phyloP scores from a whole-genome alignment of 306 rosid species.

The Begonia loranthoides region DNA sequence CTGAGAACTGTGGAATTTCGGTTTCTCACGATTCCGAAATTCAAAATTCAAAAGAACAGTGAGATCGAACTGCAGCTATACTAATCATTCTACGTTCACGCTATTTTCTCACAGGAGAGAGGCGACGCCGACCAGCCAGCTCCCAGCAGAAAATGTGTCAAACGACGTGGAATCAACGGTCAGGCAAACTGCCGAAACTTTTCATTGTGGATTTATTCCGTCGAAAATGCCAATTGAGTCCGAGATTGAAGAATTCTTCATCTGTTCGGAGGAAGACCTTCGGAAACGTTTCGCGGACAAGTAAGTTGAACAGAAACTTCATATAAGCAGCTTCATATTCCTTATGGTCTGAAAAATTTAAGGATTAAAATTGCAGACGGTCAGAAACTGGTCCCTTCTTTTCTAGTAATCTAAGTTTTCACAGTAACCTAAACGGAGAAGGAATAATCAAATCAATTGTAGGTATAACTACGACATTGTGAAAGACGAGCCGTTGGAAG shows the following conservation, averaged over 20 bases:
- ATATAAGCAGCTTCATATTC: no score
- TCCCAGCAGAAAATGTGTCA: constrained; percentile 24
- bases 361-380: no score
- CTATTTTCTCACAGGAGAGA: constrained; percentile 36
- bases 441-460: constrained; percentile 9
- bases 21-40: constrained; percentile 6
- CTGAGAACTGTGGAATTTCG: constrained; percentile 2
- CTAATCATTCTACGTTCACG: background rate
- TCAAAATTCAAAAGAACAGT: constrained; percentile 20
- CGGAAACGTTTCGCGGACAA: constrained; percentile 39
- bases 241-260: constrained; percentile 76
- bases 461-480: constrained; percentile 76
- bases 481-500: constrained; percentile 74
- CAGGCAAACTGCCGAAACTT: constrained; percentile 21
- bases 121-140: constrained; percentile 27
- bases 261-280: constrained; percentile 45
- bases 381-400: background rate
- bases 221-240: constrained; percentile 41
- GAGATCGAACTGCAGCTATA: constrained; percentile 8
- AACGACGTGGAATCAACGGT: constrained; percentile 23
- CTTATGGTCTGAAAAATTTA: background rate
- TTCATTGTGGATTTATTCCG: constrained; percentile 16
- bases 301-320: constrained; percentile 26
- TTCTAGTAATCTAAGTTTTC: no score
- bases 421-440: no score